phyloP scores from a whole-genome alignment of 768 basidiomycete genomes.

The Boletus bicolor region DNA sequence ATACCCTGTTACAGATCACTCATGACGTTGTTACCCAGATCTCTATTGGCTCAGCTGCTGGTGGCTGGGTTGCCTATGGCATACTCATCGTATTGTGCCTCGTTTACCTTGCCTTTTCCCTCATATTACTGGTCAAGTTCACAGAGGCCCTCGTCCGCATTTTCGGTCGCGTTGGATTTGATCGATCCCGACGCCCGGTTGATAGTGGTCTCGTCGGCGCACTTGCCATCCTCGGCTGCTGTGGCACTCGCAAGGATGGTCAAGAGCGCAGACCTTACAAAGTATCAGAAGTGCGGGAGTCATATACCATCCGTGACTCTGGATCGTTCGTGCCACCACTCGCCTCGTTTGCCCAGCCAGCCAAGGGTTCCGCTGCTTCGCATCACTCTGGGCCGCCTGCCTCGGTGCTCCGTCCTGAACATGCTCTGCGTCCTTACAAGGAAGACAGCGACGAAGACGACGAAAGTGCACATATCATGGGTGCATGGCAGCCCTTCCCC shows the following conservation, averaged over 20 bases:
- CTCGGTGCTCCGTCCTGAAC: slow-evolving; percentile 75
- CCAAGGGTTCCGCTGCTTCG: slow-evolving; percentile 32
- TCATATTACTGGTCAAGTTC: slow-evolving; percentile 84
- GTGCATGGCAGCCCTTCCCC: slow-evolving; percentile 83
- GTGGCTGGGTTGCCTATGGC: slow-evolving; percentile 93
- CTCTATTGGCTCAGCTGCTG: slow-evolving; percentile 73
- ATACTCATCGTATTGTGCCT: slow-evolving; percentile 81
- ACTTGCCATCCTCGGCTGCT: slow-evolving; percentile 65
- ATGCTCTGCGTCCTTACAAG: slow-evolving; percentile 69
- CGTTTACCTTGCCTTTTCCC: slow-evolving; percentile 76
- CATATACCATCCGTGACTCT: slow-evolving; percentile 35
- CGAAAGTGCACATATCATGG: slow-evolving; percentile 80
- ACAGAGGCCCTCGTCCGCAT: slow-evolving; percentile 81
- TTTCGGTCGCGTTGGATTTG: slow-evolving; percentile 74
- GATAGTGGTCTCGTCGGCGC: slow-evolving; percentile 89
- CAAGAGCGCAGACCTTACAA: slow-evolving; percentile 25
- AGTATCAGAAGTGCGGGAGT: slow-evolving; percentile 27
- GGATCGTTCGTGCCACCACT: slow-evolving; percentile 50
- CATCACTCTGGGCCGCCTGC: slow-evolving; percentile 52
- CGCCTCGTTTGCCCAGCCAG: slow-evolving; percentile 28
- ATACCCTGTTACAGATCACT: slow-evolving; percentile 3
- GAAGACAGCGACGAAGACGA: slow-evolving; percentile 77
- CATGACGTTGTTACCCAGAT: slow-evolving; percentile 49
- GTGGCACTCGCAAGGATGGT: slow-evolving; percentile 47
- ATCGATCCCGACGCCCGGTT: slow-evolving; percentile 72